Base-by-base conservation (phyloP, 148 eudicot species). In the Rhododendron ferrugineum region DNA sequence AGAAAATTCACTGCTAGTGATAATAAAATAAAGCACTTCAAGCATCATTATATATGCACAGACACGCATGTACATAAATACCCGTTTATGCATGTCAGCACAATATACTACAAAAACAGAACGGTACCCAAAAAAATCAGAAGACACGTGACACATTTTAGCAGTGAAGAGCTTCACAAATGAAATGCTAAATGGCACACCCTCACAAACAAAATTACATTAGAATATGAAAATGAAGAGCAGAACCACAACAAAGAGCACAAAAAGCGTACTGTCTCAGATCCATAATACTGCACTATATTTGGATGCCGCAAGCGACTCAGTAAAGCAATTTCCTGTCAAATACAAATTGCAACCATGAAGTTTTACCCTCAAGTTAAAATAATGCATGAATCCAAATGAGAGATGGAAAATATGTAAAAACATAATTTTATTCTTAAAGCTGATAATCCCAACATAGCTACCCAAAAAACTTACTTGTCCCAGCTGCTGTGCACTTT, bases 271-370 rank as follows among this genome's bases (percentile, higher is more conserved):
- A 89, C 94, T 56, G 82, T 88, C 78, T 90, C 94, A 82, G 92
- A 91, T 52, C 91, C 94, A 76, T 84, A 83, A 85, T 92, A 92
- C 83, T 80, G 92, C 85, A 92, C 93, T 70, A 92, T 92, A 85
- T 92, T 92, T 81, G 91, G 91, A 91, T 92, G 94, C 75, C 86
- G 62, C 77, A 91, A 88, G 84, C 88, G 89, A 84, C 94, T 92
- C 68, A 92, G 87, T 84, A 92, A 62, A 23, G 89, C 70, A 82
- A 92, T 81, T 84, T 92, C 94, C 94, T 92, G 94, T 80, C 84
- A 82, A 83, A 83, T 36, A 62, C 47, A 56, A 73, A 84, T 22
- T 6, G 54, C 47, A 79, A 68, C n/a, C 42, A 74, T 79, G 62
- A 56, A 58, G 56, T 56, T 74, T 22, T 84, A 36, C 50, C 60